These are phyloP conservation scores for Suillus discolor DNA, from an alignment of 768 basidiomycete genomes.

Conservation along the genomic window DNA sequence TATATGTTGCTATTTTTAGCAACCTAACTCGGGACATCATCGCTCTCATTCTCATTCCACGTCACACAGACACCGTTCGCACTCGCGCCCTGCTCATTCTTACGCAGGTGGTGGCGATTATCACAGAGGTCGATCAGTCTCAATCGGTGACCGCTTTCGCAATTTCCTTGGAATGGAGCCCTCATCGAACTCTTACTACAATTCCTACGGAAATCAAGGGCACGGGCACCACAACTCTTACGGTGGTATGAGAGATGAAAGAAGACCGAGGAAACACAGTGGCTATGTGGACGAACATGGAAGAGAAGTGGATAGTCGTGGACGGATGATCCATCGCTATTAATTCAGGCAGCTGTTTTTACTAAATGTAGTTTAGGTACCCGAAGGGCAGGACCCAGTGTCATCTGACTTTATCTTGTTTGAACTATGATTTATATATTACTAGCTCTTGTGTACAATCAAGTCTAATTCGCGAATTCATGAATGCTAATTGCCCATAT, in stretches of 20 bases:
- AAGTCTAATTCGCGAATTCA: neutral
- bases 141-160: slow-evolving; percentile 41
- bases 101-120: slow-evolving; percentile 9
- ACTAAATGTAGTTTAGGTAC: neutral
- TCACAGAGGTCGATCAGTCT: slow-evolving; percentile 19
- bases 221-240: slow-evolving; percentile 30
- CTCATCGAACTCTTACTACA: slow-evolving; percentile 13
- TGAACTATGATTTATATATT: neutral
- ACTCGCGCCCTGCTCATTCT: slow-evolving; percentile 12
- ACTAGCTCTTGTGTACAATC: neutral
- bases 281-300: slow-evolving; percentile 27
- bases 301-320: slow-evolving; percentile 28
- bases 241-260: slow-evolving; percentile 23
- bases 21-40: slow-evolving; percentile 23
- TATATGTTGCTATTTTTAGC: slow-evolving; percentile 13
- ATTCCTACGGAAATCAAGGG: slow-evolving; percentile 15
- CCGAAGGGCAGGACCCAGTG: neutral
- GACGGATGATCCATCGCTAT: slow-evolving; percentile 11
- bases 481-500: neutral
- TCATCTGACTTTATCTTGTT: neutral
- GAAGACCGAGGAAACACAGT: slow-evolving; percentile 7
- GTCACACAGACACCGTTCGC: slow-evolving; percentile 20
- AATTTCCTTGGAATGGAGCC: slow-evolving; percentile 37
- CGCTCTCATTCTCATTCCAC: slow-evolving; percentile 20
- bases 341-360: neutral